phyloP scores from a whole-genome alignment of 352 stramenopile genomes.

The Phytophthora podocarpi region DNA sequence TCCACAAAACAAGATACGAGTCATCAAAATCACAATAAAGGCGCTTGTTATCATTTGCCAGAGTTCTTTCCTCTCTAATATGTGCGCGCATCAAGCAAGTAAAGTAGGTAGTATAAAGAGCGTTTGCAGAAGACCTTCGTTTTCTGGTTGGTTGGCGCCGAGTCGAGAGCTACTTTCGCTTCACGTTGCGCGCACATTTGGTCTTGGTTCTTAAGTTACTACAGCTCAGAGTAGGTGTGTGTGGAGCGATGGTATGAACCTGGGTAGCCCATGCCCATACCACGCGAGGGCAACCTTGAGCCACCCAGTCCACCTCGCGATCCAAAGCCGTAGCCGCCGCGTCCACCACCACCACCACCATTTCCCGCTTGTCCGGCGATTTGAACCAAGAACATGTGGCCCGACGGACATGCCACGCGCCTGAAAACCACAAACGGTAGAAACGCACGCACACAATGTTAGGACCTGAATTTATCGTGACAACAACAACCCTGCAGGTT shows the following conservation, averaged over 20 bases:
- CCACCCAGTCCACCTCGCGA: slow-evolving; percentile 28
- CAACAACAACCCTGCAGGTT: background rate
- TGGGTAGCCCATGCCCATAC: slow-evolving; percentile 54
- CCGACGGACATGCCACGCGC: slow-evolving; percentile 80
- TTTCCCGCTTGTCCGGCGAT: slow-evolving; percentile 54
- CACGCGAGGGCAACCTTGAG: slow-evolving; percentile 34
- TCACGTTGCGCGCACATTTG: slow-evolving; percentile 15
- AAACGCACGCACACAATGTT: slow-evolving; percentile 4
- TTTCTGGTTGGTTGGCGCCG: slow-evolving; percentile 15
- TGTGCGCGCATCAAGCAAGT: slow-evolving; percentile 10
- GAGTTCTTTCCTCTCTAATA: slow-evolving; percentile 18
- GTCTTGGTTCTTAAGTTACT: slow-evolving; percentile 38
- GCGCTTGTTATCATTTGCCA: slow-evolving; percentile 10
- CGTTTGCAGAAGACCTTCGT: slow-evolving; percentile 6
- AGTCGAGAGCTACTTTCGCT: slow-evolving; percentile 28
- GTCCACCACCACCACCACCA: slow-evolving; percentile 9
- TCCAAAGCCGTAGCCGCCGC: slow-evolving; percentile 32
- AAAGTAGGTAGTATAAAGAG: slow-evolving; percentile 24
- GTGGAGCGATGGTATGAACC: slow-evolving; percentile 58
- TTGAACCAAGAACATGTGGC: slow-evolving; percentile 89
- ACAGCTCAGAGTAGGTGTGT: slow-evolving; percentile 62
- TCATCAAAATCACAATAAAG: slow-evolving; percentile 20
- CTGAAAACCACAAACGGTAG: slow-evolving; percentile 34
- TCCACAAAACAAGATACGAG: slow-evolving; percentile 4
- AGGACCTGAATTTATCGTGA: background rate